These are phyloP conservation scores for Calonectria fujianensis DNA, from an alignment of 2,329 filamentous ascomycete genomes.

Conservation along the genomic window DNA sequence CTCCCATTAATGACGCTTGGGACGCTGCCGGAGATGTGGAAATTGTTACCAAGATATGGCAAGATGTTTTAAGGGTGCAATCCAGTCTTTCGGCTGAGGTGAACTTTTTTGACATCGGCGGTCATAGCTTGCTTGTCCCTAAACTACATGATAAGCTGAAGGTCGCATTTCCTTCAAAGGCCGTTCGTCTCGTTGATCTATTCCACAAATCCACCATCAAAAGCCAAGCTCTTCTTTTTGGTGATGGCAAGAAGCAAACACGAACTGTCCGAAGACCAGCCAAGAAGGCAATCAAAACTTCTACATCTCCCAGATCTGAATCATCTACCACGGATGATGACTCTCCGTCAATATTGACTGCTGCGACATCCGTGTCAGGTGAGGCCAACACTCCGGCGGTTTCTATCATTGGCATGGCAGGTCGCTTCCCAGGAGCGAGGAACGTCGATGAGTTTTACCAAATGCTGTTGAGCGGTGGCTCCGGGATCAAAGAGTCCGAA, in stretches of 20 bases:
- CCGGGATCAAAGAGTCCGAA: not conserved
- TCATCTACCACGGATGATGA: not conserved
- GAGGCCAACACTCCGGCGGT: not conserved
- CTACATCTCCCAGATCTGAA: not conserved
- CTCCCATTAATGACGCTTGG: no score
- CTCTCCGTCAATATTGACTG: no score
- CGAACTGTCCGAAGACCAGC: no score
- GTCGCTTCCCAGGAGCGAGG: not conserved
- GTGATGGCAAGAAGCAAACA: no score
- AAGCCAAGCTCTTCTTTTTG: not conserved
- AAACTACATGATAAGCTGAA: not conserved
- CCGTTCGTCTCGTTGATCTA: not conserved
- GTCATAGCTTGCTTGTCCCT: not conserved
- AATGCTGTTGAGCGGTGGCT: not conserved
- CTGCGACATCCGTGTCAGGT: no score
- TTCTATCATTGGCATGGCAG: not conserved
- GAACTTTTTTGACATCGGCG: slow-evolving; percentile 8
- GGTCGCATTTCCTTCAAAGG: not conserved
- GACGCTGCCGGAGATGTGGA: not conserved
- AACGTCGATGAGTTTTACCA: slow-evolving; percentile 11
- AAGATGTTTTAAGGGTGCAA: not conserved
- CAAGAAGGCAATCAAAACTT: not conserved
- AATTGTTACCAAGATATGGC: not conserved
- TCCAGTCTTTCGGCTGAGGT: not conserved
- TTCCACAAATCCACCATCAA: slow-evolving; percentile 14